A percentile compares a stretch with the other conserved stretches of the same genome.
Evolutionary conservation across 1,284 basidiomycete genomes (phyloP).

Genomic region (Marasmius tenuissimus): DNA sequence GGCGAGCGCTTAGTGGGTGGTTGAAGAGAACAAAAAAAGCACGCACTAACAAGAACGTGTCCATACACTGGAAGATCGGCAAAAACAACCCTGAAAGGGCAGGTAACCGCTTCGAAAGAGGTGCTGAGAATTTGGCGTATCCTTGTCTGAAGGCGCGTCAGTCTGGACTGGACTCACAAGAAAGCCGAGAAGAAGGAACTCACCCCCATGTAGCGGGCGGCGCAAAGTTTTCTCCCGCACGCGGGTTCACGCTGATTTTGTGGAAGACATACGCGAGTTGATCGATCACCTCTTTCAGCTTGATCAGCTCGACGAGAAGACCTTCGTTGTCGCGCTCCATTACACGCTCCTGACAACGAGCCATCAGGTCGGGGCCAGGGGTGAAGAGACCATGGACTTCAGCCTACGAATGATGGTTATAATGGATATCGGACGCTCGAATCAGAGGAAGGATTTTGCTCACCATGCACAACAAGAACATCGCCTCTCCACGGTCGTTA

Average conservation of each 20-base stretch:
- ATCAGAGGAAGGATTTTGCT: neutral
- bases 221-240: conserved; percentile 7
- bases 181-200: neutral
- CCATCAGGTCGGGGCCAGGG: conserved; percentile 12
- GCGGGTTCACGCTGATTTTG: conserved; percentile 12
- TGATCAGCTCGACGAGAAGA: conserved; percentile 8
- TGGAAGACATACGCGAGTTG: conserved; percentile 13
- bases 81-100: conserved; percentile 12
- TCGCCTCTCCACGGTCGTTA: conserved; percentile 12
- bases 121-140: conserved; percentile 14
- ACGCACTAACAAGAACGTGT: conserved; percentile 5
- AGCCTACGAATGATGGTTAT: neutral
- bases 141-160: neutral
- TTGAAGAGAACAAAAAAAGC: neutral
- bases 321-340: conserved; percentile 13
- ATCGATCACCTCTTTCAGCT: conserved; percentile 12
- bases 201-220: conserved; percentile 7
- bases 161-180: neutral
- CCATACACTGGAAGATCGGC: conserved; percentile 11
- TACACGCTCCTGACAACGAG: conserved; percentile 12
- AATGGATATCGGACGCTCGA: neutral
- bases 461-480: conserved; percentile 13
- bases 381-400: conserved; percentile 13
- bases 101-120: conserved; percentile 10
- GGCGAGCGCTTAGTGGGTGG: neutral